Evolutionary conservation across 305 asterid genomes (phyloP).

Genomic region (Stenogyne calaminthoides): DNA sequence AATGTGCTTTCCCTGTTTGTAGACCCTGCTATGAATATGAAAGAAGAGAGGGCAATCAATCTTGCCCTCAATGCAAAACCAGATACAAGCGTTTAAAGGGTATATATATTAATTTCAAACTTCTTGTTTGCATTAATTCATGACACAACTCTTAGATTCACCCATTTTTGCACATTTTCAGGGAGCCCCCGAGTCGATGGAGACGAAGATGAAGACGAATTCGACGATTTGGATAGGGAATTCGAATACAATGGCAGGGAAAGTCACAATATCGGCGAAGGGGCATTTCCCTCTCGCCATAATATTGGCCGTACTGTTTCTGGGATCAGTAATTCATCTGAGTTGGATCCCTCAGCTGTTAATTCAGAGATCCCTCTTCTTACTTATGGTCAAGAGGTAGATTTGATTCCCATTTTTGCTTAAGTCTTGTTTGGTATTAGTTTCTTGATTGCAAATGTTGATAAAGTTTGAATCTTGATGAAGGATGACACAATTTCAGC

Average conservation of each 20-base stretch:
- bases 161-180: conserved; percentile 26
- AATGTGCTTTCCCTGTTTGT: conserved; percentile 96
- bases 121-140: conserved; percentile 16
- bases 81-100: conserved; percentile 93
- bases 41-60: conserved; percentile 91
- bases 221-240: conserved; percentile 91
- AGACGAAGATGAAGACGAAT: conserved; percentile 95
- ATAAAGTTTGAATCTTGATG: conserved; percentile 25
- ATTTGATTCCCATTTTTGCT: conserved; percentile 17
- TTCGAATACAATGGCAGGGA: conserved; percentile 62
- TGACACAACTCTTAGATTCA: background rate
- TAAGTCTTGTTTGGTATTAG: conserved; percentile 4
- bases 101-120: conserved; percentile 6
- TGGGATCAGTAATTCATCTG: conserved; percentile 63
- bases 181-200: conserved; percentile 96
- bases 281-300: conserved; percentile 52
- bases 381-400: conserved; percentile 94
- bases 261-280: conserved; percentile 61
- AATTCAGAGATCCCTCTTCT: conserved; percentile 84
- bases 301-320: conserved; percentile 61
- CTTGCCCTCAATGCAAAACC: conserved; percentile 98
- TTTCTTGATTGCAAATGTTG: conserved; percentile 14
- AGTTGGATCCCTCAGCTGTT: conserved; percentile 66
- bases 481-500: conserved; percentile 94
- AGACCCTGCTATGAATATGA: conserved; percentile 94